These are phyloP conservation scores for Barnettozyma sp. DNA, from an alignment of 805 yeast genomes.

Conservation along the genomic window DNA sequence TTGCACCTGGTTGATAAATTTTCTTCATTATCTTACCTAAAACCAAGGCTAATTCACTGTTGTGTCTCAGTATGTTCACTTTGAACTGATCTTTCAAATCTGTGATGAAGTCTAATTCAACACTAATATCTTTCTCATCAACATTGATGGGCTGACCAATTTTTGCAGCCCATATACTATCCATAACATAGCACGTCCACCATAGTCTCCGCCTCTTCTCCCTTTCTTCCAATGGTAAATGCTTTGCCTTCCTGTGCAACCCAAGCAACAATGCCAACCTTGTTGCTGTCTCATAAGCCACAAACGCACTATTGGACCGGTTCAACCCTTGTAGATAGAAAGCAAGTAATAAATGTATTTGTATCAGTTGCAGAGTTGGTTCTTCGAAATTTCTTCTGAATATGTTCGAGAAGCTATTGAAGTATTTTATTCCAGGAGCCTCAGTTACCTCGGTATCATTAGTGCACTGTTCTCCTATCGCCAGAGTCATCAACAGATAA, in stretches of 20 bases:
- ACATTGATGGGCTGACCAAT: conserved; percentile 32
- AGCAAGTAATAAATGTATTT: conserved; percentile 29
- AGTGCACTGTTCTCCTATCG: conserved; percentile 25
- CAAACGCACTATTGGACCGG: conserved; percentile 29
- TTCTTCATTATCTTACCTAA: conserved; percentile 28
- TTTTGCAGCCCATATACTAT: conserved; percentile 32
- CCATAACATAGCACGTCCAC: conserved; percentile 35
- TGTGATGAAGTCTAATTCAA: conserved; percentile 19
- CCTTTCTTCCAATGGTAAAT: conserved; percentile 19
- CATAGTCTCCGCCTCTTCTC: conserved; percentile 31
- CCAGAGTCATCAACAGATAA: conserved; percentile 21
- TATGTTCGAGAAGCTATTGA: conserved; percentile 27
- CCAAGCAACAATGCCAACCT: conserved; percentile 28
- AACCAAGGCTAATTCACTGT: conserved; percentile 20
- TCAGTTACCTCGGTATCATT: conserved; percentile 12
- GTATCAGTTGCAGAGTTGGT: conserved; percentile 28
- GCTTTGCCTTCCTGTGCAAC: conserved; percentile 25
- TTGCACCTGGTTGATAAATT: conserved; percentile 27
- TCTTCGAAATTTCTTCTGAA: conserved; percentile 28
- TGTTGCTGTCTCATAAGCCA: conserved; percentile 31
- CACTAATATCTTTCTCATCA: conserved; percentile 28
- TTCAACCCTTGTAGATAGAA: conserved; percentile 32
- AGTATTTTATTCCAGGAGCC: conserved; percentile 23
- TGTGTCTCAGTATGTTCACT: conserved; percentile 23
- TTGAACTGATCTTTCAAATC: conserved; percentile 29